phyloP scores from a whole-genome alignment of 1,284 basidiomycete genomes.

The Malassezia arunalokei region DNA sequence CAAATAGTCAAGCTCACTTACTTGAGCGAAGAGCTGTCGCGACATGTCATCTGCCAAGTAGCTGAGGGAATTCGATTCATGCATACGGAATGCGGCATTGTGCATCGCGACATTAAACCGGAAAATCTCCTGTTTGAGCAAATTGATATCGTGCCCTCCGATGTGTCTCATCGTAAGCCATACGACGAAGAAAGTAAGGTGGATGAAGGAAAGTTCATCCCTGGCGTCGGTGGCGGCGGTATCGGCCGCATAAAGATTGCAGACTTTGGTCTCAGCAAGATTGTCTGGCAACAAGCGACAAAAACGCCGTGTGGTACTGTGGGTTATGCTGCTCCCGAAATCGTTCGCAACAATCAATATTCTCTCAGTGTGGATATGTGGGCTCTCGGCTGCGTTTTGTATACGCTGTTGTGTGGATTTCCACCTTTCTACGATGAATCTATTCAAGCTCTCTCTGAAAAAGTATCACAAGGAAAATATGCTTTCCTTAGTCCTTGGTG shows the following conservation, averaged over 20 bases:
- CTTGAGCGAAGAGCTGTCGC: conserved; percentile 62
- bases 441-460: conserved; percentile 93
- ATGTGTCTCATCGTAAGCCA: conserved; percentile 58
- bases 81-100: conserved; percentile 93
- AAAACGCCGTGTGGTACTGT: conserved; percentile 99
- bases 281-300: conserved; percentile 97
- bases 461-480: conserved; percentile 93
- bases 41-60: conserved; percentile 94
- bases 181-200: conserved; percentile 92
- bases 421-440: conserved; percentile 98
- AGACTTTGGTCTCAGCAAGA: conserved; percentile 94
- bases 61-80: conserved; percentile 88
- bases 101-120: conserved; percentile 94
- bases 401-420: conserved; percentile 96
- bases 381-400: conserved; percentile 95
- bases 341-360: conserved; percentile 98
- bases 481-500: conserved; percentile 99
- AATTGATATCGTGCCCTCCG: conserved; percentile 83
- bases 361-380: conserved; percentile 99
- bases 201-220: conserved; percentile 90
- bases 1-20: conserved; percentile 99
- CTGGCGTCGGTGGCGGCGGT: conserved; percentile 83
- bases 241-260: conserved; percentile 98
- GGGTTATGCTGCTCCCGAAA: conserved; percentile 97
- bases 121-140: conserved; percentile 92